Evolutionary conservation across 352 stramenopile species (phyloP).

Genomic region (Pythium brachiatum): DNA sequence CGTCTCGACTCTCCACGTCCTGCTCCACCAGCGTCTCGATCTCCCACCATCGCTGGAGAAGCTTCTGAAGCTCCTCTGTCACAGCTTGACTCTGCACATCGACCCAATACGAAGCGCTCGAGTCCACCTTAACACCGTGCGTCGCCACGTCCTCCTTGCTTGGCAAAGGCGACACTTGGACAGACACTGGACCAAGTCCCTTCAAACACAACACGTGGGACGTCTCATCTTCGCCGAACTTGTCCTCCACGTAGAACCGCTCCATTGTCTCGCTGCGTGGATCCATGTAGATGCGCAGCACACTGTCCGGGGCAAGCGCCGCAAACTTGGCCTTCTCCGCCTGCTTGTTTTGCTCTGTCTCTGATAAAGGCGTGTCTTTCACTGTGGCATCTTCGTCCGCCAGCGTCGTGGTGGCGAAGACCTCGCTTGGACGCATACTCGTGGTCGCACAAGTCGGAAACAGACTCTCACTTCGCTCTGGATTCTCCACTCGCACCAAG

Average conservation of each 20-base stretch:
- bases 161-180: neutral
- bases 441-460: neutral
- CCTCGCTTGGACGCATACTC: neutral
- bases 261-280: neutral
- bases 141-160: neutral
- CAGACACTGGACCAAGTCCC: neutral
- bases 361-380: too few relatives aligned
- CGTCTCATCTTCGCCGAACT: neutral
- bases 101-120: too few relatives aligned
- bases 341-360: neutral
- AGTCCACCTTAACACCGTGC: too few relatives aligned
- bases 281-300: constrained; percentile 5
- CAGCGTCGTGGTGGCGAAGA: neutral
- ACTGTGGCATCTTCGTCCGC: neutral
- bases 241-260: constrained; percentile 3
- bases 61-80: neutral
- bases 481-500: constrained; percentile 4
- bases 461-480: neutral
- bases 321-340: neutral
- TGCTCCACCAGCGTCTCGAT: neutral
- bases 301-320: neutral
- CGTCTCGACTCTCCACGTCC: neutral
- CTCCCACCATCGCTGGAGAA: neutral
- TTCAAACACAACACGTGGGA: neutral
- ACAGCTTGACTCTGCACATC: neutral